Conservation (phyloP, 2,329 filamentous ascomycete species). For the Botryotinia convoluta region DNA sequence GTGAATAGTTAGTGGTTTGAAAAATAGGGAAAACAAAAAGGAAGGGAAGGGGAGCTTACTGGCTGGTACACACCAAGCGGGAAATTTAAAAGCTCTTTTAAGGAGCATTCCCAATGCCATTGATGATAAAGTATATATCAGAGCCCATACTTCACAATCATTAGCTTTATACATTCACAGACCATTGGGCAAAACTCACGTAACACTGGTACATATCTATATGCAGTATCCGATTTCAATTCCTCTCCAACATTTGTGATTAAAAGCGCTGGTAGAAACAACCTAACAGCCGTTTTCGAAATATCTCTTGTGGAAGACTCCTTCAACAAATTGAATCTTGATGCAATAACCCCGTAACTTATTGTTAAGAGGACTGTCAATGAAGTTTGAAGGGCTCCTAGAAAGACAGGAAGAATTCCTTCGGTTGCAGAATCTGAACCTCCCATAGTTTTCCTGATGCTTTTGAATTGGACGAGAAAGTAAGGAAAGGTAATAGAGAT, state of each 20-base stretch:
- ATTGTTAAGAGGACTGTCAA: slow-evolving; percentile 49
- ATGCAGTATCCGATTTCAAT: slow-evolving; percentile 40
- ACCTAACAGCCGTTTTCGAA: slow-evolving; percentile 47
- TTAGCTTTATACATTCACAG: neutral
- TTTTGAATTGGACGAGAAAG: neutral
- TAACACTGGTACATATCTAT: slow-evolving; percentile 41
- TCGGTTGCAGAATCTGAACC: neutral
- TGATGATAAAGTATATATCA: slow-evolving; percentile 43
- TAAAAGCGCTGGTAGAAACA: slow-evolving; percentile 48
- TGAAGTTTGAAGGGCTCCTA: slow-evolving; percentile 47
- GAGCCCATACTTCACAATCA: slow-evolving; percentile 40
- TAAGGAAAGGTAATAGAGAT: neutral
- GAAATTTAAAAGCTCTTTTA: slow-evolving; percentile 42
- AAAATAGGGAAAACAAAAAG: no score
- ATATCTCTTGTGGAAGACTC: slow-evolving; percentile 42
- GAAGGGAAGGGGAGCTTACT: slow-evolving; percentile 38
- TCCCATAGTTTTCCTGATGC: neutral
- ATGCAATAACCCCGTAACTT: slow-evolving; percentile 44
- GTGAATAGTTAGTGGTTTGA: neutral
- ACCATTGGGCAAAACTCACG: neutral
- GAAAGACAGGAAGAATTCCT: slow-evolving; percentile 42
- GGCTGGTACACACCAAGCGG: slow-evolving; percentile 46
- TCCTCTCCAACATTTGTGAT: slow-evolving; percentile 47
- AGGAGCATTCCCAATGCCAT: slow-evolving; percentile 43
- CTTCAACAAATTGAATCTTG: slow-evolving; percentile 42